phyloP scores from a whole-genome alignment of 2,329 filamentous ascomycete genomes.

The Colletotrichum spinosum region DNA sequence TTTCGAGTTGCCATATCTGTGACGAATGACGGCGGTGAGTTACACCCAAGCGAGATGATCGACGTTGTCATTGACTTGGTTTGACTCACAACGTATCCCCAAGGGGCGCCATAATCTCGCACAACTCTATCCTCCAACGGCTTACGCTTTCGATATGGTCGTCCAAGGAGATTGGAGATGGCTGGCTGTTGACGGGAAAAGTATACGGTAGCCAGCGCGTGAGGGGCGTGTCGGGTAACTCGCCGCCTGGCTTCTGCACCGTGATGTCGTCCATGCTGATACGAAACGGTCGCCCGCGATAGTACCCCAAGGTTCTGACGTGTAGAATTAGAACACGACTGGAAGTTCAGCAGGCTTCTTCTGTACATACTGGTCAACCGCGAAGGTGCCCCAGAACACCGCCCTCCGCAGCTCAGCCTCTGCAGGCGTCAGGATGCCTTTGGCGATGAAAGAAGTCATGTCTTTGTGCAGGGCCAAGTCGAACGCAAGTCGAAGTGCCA shows the following conservation, averaged over 20 bases:
- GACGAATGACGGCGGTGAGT: neutral
- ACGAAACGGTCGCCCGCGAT: slow-evolving; percentile 42
- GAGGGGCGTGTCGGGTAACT: neutral
- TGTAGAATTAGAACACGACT: neutral
- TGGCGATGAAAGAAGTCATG: slow-evolving; percentile 41
- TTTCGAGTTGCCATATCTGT: slow-evolving; percentile 40
- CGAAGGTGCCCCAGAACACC: slow-evolving; percentile 47
- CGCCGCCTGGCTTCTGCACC: slow-evolving; percentile 36
- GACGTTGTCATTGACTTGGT: neutral
- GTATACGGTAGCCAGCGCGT: slow-evolving; percentile 12
- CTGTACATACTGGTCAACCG: slow-evolving; percentile 43
- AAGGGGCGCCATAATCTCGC: slow-evolving; percentile 41
- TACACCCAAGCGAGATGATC: neutral
- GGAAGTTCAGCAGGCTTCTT: neutral
- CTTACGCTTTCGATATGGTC: neutral
- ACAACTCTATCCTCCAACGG: slow-evolving; percentile 14
- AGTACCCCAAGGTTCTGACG: slow-evolving; percentile 42
- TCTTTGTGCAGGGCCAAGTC: slow-evolving; percentile 44
- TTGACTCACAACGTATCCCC: slow-evolving; percentile 40
- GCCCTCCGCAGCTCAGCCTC: slow-evolving; percentile 44
- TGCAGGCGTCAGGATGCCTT: slow-evolving; percentile 39
- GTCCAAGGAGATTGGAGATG: neutral
- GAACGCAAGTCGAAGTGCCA: slow-evolving; percentile 43
- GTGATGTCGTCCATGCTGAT: slow-evolving; percentile 44
- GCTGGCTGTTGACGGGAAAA: neutral